Evolutionary conservation across 768 basidiomycete genomes (phyloP), one percentile per base, ranked within the genome.

Genomic region (Suillus plorans): DNA sequence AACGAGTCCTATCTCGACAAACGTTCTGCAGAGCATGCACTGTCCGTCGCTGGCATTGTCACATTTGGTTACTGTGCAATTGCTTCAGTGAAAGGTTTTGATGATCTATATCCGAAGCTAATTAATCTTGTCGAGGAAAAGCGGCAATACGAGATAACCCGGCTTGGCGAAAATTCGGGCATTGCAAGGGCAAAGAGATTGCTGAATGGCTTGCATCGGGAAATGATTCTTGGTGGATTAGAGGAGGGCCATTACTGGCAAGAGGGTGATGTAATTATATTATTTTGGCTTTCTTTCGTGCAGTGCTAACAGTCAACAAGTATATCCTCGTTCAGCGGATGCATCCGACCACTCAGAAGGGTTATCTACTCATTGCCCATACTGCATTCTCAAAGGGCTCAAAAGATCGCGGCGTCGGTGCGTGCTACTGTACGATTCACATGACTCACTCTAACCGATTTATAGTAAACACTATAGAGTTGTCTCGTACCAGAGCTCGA

Each of bases 181-280:
- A 89, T 87, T 65, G 82, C 82, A 9, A 80, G 74, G 65, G 82
- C 83, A 36, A 88, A 89, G 78, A 81, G 94, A 66, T 73, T 97
- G 2, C 71, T 99, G 68, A 99, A 99, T 74, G 85, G 89, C 60
- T 73, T 99, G 62, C 96, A 95, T 76, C 80, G 91, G 45, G 95
- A 99, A 80, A 95, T 99, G 93, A 85, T 93, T 4, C 79, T 94
- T n/a, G 87, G 83, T 2, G 91, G 87, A 0, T 98, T 85, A 67
- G 86, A 89, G 65, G 97, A 99, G 76, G 97, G 95, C 0, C 94
- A 98, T 78, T 94, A 99, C 12, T 96, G 96, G 71, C 95, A 98
- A 75, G 97, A 99, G 75, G 95, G 92, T 67, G 89, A 98, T 74
- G 96, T 92, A 74, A 78, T 91, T 86, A 31, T 20, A 31, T 57